Percentiles rank a stretch among this genome's conserved stretches.
phyloP scores from a whole-genome alignment of 176 grass and related monocot species.

The Eremochloa ophiuroides region DNA sequence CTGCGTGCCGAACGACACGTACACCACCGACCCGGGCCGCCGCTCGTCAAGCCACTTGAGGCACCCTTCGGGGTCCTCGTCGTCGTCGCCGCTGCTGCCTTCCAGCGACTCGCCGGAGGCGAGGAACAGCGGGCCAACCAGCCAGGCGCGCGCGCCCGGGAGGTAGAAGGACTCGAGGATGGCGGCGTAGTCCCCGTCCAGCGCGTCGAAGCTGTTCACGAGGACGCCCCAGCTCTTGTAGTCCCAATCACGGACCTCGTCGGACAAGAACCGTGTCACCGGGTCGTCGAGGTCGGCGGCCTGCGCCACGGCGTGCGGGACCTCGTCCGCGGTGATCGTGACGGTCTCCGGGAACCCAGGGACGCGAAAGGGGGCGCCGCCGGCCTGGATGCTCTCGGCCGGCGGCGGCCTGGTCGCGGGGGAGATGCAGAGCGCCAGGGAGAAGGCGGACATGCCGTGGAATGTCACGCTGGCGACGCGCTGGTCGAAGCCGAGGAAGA shows the following conservation, averaged over 20 bases:
- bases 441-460: slow-evolving; percentile 61
- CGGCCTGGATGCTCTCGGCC: not conserved
- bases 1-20: slow-evolving; percentile 70
- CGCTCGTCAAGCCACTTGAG: slow-evolving; percentile 50
- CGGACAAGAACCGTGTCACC: not conserved
- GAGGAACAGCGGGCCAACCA: slow-evolving; percentile 36
- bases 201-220: slow-evolving; percentile 61
- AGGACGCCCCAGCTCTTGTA: slow-evolving; percentile 31
- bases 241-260: slow-evolving; percentile 26
- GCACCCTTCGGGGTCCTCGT: slow-evolving; percentile 42
- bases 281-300: slow-evolving; percentile 33
- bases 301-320: slow-evolving; percentile 25
- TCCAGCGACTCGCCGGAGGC: not conserved
- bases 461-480: slow-evolving; percentile 27
- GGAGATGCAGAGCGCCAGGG: slow-evolving; percentile 47
- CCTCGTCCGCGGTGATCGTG: slow-evolving; percentile 25
- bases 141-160: slow-evolving; percentile 24
- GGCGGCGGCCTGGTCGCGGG: slow-evolving; percentile 11
- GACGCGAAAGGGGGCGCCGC: slow-evolving; percentile 11
- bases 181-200: slow-evolving; percentile 43
- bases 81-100: not conserved
- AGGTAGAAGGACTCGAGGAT: slow-evolving; percentile 42
- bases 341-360: slow-evolving; percentile 35
- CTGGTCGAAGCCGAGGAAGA: slow-evolving; percentile 59
- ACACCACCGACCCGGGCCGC: slow-evolving; percentile 38